Conservation (phyloP, 208 protist genomes). For the Jaenimonas drosophilae region DNA sequence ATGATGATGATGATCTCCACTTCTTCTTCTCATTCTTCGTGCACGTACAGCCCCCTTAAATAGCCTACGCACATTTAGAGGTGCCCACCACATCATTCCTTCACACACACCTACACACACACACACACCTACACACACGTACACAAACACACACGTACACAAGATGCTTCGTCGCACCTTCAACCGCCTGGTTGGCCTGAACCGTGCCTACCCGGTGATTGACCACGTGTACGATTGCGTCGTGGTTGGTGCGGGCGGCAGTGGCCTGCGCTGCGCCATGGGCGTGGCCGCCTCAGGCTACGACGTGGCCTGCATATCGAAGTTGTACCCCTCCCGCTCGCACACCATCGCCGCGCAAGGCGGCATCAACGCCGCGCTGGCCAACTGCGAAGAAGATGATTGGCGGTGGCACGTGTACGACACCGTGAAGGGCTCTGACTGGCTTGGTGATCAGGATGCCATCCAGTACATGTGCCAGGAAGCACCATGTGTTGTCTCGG, state of each 20-base stretch:
- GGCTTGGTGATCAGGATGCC: conserved; percentile 98
- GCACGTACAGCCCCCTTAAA: too few relatives aligned
- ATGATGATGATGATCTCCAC: too few relatives aligned
- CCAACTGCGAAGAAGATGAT: conserved; percentile 98
- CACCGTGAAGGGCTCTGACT: conserved; percentile 99
- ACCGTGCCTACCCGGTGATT: conserved; percentile 91
- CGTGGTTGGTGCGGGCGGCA: conserved; percentile 98
- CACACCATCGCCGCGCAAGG: conserved; percentile 99
- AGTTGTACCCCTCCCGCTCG: conserved; percentile 98
- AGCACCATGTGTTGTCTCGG: conserved; percentile 86
- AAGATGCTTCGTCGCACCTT: conserved; percentile 66
- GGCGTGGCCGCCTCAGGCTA: conserved; percentile 96
- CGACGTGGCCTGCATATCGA: conserved; percentile 97
- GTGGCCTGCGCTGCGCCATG: conserved; percentile 96
- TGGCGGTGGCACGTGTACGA: conserved; percentile 99
- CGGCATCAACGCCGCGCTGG: conserved; percentile 98
- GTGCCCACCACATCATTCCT: too few relatives aligned
- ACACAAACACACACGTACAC: neutral
- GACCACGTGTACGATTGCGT: conserved; percentile 98
- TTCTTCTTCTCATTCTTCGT: too few relatives aligned
- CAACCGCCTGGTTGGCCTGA: conserved; percentile 32
- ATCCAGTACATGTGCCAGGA: conserved; percentile 99
- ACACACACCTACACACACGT: neutral
- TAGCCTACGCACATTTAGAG: too few relatives aligned
- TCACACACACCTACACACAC: conserved; percentile 5